These are phyloP conservation scores for Nakaseomyces glabratus DNA, from an alignment of 1,139 yeast genomes.

Conservation along the genomic window DNA sequence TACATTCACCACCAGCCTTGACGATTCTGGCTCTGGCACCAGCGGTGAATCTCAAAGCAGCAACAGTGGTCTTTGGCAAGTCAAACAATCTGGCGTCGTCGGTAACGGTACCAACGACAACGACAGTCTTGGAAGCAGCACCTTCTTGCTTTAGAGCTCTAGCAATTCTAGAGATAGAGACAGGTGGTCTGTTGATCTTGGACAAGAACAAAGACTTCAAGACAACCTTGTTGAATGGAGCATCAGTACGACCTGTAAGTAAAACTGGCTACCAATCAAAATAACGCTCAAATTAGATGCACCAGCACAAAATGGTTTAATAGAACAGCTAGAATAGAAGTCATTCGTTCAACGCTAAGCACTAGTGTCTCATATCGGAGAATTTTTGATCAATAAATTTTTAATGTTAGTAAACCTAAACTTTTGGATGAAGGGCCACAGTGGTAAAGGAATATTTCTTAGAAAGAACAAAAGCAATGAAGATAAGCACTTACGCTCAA, in stretches of 20 bases:
- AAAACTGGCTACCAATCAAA: slow-evolving; percentile 1
- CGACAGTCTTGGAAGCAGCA: slow-evolving; percentile 85
- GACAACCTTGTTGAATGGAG: slow-evolving; percentile 96
- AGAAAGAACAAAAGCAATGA: too few relatives aligned
- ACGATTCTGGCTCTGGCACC: slow-evolving; percentile 96
- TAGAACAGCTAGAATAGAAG: too few relatives aligned
- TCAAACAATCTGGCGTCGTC: slow-evolving; percentile 92
- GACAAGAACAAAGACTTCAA: slow-evolving; percentile 92
- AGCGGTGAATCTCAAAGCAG: slow-evolving; percentile 99
- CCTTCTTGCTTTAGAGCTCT: slow-evolving; percentile 78
- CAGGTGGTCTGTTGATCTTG: slow-evolving; percentile 99
- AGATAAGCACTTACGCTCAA: too few relatives aligned
- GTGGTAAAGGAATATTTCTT: too few relatives aligned
- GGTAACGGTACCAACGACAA: slow-evolving; percentile 98
- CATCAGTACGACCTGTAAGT: slow-evolving; percentile 87
- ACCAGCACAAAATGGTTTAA: too few relatives aligned
- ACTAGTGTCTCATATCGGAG: too few relatives aligned
- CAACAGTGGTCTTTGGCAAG: slow-evolving; percentile 95
- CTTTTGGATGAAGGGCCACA: too few relatives aligned
- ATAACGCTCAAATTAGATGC: too few relatives aligned
- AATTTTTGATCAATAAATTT: too few relatives aligned
- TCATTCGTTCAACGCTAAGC: too few relatives aligned
- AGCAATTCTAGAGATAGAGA: slow-evolving; percentile 84
- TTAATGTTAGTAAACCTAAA: too few relatives aligned
- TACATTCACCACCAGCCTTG: slow-evolving; percentile 99